phyloP scores from a whole-genome alignment of 306 rosid genomes.

The Vicia faba region DNA sequence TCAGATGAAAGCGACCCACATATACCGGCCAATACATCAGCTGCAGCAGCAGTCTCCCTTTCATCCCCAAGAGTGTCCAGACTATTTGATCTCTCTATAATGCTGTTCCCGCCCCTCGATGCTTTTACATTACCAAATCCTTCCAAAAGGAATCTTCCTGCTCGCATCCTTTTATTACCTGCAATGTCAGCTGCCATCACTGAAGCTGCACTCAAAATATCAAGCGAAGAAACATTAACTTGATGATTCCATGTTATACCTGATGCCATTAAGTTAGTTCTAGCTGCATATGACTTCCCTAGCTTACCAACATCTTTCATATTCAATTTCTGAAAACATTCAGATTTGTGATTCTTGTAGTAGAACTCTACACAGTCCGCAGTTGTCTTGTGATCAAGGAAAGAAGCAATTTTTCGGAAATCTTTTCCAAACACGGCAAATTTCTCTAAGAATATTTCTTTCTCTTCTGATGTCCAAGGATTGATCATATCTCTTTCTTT shows the following conservation, averaged over 20 bases:
- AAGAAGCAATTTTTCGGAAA: constrained; percentile 78
- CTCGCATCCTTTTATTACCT: constrained; percentile 47
- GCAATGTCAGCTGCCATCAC: constrained; percentile 58
- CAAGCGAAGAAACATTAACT: constrained; percentile 70
- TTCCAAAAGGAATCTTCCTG: constrained; percentile 54
- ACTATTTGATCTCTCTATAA: constrained; percentile 51
- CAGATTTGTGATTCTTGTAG: constrained; percentile 91
- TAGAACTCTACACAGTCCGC: constrained; percentile 97
- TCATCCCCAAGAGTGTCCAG: constrained; percentile 65
- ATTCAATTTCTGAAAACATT: constrained; percentile 64
- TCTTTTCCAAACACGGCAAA: constrained; percentile 71
- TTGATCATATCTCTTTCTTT: constrained; percentile 76
- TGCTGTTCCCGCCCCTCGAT: constrained; percentile 42
- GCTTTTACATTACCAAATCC: constrained; percentile 48
- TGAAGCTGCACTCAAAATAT: constrained; percentile 86
- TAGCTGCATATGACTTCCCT: constrained; percentile 53
- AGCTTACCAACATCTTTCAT: constrained; percentile 63
- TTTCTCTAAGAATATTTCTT: constrained; percentile 66
- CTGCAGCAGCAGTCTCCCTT: constrained; percentile 81
- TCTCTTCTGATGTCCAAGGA: constrained; percentile 86
- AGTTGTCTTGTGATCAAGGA: constrained; percentile 83
- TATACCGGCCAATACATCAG: constrained; percentile 92
- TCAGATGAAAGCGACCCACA: constrained; percentile 84
- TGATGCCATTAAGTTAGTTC: constrained; percentile 55
- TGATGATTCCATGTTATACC: constrained; percentile 82